These are phyloP conservation scores for Fusarium citri DNA, from an alignment of 2,329 filamentous ascomycete species.

Conservation along the genomic window DNA sequence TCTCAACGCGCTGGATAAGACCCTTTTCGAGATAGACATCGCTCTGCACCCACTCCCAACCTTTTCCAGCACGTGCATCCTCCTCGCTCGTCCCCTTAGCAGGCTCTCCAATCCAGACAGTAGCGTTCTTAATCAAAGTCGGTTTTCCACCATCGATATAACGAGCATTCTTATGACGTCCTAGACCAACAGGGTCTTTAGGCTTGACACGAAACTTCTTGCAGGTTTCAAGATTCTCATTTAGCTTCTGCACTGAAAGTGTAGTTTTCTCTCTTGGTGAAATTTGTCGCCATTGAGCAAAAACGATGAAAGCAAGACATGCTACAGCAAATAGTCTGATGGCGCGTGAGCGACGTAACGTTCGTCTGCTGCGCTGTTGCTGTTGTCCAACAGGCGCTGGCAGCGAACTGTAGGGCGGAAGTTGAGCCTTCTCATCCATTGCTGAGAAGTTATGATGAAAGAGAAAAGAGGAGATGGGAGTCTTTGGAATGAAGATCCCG, in stretches of 20 bases:
- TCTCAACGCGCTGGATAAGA: constrained; percentile 66
- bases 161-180: constrained; percentile 70
- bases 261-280: constrained; percentile 45
- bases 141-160: constrained; percentile 69
- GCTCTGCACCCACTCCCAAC: constrained; percentile 69
- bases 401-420: constrained; percentile 59
- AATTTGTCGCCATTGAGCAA: constrained; percentile 61
- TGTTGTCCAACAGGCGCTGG: constrained; percentile 35
- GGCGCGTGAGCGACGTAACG: constrained; percentile 57
- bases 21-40: constrained; percentile 72
- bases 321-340: constrained; percentile 58
- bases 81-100: constrained; percentile 59
- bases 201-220: constrained; percentile 66
- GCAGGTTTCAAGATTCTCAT: constrained; percentile 67
- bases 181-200: constrained; percentile 64
- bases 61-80: constrained; percentile 68
- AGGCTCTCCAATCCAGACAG: constrained; percentile 74
- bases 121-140: constrained; percentile 74
- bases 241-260: constrained; percentile 65
- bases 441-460: neutral
- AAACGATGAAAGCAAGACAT: constrained; percentile 63
- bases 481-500: constrained; percentile 33
- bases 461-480: constrained; percentile 13
- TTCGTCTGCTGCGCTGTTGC: constrained; percentile 41
- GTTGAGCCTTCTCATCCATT: constrained; percentile 57